These are phyloP conservation scores for Venturia nashicola DNA, from an alignment of 2,329 filamentous ascomycete species.

Conservation along the genomic window DNA sequence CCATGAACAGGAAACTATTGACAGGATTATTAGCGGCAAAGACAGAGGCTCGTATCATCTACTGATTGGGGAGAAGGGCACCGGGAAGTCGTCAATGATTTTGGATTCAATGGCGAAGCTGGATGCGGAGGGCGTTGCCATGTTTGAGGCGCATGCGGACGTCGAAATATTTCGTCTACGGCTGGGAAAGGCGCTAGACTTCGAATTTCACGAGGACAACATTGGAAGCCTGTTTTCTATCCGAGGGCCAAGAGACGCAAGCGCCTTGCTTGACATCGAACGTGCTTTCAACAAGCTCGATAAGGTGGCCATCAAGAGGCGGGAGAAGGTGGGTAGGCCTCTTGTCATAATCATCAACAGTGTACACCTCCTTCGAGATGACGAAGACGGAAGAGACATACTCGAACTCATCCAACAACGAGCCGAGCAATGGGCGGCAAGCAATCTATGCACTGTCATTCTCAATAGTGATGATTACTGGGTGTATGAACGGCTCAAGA, in stretches of 20 bases:
- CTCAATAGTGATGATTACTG: constrained; percentile 98
- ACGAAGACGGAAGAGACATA: constrained; percentile 84
- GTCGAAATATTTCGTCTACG: constrained; percentile 89
- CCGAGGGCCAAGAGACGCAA: constrained; percentile 80
- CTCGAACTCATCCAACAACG: constrained; percentile 91
- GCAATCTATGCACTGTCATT: constrained; percentile 79
- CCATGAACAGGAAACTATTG: constrained; percentile 68
- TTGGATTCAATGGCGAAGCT: constrained; percentile 91
- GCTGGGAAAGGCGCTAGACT: constrained; percentile 86
- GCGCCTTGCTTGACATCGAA: constrained; percentile 87
- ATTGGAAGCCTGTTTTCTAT: constrained; percentile 95
- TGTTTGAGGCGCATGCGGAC: constrained; percentile 94
- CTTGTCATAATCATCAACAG: constrained; percentile 92
- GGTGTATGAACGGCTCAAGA: constrained; percentile 92
- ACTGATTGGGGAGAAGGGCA: constrained; percentile 88
- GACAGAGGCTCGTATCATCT: constrained; percentile 78
- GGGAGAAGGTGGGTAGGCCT: constrained; percentile 51
- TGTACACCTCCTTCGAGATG: constrained; percentile 79
- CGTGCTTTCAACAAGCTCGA: constrained; percentile 95
- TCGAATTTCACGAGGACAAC: constrained; percentile 95
- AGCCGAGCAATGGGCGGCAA: constrained; percentile 91
- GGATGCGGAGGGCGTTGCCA: constrained; percentile 76
- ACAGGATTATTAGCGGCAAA: constrained; percentile 67
- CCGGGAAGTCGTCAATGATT: constrained; percentile 93
- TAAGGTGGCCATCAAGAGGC: constrained; percentile 72